Conservation (phyloP, 2,329 filamentous ascomycete species). For the Aureobasidium sp. region DNA sequence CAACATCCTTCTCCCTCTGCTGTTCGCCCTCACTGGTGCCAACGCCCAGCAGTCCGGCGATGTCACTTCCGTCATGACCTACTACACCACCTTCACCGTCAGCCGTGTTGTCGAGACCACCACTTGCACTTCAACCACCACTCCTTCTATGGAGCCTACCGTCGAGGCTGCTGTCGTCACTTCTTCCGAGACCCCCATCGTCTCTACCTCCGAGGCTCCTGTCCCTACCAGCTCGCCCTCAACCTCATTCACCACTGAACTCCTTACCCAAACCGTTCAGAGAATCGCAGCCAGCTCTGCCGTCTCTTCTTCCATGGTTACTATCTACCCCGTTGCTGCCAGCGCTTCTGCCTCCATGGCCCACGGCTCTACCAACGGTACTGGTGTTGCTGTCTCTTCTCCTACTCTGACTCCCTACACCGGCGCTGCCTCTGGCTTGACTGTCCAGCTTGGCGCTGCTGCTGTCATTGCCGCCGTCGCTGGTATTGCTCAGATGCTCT, state of each 20-base stretch:
- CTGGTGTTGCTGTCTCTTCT: background rate
- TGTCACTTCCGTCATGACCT: slow-evolving; percentile 12
- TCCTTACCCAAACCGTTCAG: background rate
- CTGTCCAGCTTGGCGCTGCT: slow-evolving; percentile 1
- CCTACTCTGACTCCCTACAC: background rate
- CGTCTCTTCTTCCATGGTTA: background rate
- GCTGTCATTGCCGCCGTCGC: slow-evolving; percentile 3
- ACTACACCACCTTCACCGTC: slow-evolving; percentile 15
- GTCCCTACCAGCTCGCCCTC: background rate
- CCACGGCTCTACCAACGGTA: background rate
- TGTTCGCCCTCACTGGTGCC: slow-evolving; percentile 10
- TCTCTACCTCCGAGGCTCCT: background rate
- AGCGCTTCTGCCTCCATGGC: background rate
- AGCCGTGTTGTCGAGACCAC: slow-evolving; percentile 10
- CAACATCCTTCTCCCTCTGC: slow-evolving; percentile 12
- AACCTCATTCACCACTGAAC: background rate
- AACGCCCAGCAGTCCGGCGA: background rate
- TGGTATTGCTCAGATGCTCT: slow-evolving; percentile 6
- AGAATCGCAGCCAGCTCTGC: background rate
- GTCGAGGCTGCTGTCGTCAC: background rate
- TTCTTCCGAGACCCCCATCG: background rate
- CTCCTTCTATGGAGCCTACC: background rate
- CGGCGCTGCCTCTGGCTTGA: slow-evolving; percentile 11
- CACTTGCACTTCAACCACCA: slow-evolving; percentile 7
- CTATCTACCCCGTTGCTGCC: background rate